Percentiles rank a stretch among this genome's conserved stretches.
These are phyloP conservation scores for Vitis labrusca DNA, from an alignment of 164 flowering plant species.

Conservation along the genomic window DNA sequence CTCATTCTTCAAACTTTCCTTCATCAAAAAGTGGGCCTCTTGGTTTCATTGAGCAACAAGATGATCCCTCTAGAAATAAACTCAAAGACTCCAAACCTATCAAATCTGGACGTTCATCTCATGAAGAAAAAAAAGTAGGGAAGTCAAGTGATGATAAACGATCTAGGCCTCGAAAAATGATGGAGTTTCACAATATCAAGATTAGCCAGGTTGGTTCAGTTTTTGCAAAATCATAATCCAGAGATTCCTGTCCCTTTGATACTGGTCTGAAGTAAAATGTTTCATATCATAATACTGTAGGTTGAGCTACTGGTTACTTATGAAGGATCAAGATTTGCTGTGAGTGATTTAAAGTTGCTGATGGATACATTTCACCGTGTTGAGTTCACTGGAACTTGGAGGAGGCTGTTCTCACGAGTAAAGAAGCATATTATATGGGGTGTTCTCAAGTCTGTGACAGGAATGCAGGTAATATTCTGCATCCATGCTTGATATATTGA, in stretches of 20 bases:
- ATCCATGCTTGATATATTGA: background rate
- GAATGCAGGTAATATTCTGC: conserved; percentile 79
- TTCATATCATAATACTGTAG: conserved; percentile 30
- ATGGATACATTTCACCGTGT: conserved; percentile 95
- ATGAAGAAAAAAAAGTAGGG: conserved; percentile 84
- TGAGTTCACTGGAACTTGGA: conserved; percentile 96
- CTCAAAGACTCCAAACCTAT: conserved; percentile 60
- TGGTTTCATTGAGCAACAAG: conserved; percentile 60
- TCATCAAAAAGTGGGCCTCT: conserved; percentile 51
- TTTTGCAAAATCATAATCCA: background rate
- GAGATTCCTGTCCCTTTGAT: background rate
- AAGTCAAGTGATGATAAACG: conserved; percentile 80
- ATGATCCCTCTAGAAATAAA: conserved; percentile 63
- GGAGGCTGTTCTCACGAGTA: conserved; percentile 86
- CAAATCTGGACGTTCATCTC: conserved; percentile 83
- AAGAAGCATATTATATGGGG: conserved; percentile 99
- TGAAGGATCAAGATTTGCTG: conserved; percentile 91
- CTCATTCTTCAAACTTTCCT: conserved; percentile 51
- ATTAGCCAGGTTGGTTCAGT: conserved; percentile 79
- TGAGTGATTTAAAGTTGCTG: conserved; percentile 82
- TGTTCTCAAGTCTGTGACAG: conserved; percentile 95
- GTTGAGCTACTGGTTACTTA: conserved; percentile 92
- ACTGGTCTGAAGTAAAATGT: background rate
- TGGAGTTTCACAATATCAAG: conserved; percentile 93
- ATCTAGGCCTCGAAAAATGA: conserved; percentile 77